Evolutionary conservation across 371 early-diverging fungal species (phyloP).

Genomic region (Enteropsectra breve): DNA sequence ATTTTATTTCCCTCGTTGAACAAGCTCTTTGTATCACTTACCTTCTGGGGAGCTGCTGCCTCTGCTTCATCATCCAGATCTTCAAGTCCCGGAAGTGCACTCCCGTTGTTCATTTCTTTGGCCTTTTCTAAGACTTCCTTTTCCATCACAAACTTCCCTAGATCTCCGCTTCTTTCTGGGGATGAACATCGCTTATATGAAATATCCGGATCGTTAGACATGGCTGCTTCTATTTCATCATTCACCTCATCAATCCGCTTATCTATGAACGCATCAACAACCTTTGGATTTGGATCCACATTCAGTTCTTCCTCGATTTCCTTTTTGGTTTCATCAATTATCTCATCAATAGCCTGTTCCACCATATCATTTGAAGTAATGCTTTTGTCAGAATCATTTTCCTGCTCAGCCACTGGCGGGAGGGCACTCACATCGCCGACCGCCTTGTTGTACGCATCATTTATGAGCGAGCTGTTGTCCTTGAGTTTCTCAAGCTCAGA

Average conservation of each 20-base stretch:
- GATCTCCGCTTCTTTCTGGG: background rate
- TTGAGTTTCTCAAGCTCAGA: background rate
- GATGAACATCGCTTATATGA: background rate
- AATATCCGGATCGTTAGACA: background rate
- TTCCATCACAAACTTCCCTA: conserved; percentile 5
- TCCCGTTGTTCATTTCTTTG: background rate
- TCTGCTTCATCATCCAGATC: conserved; percentile 1
- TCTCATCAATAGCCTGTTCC: background rate
- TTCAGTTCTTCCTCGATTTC: background rate
- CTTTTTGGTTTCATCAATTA: conserved; percentile 2
- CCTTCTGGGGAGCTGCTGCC: background rate
- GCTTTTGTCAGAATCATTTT: background rate
- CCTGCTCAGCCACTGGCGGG: background rate
- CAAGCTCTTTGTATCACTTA: too few species aligned
- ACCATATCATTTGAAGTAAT: background rate
- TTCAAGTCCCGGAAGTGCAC: background rate
- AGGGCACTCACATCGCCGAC: background rate
- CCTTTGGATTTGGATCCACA: background rate
- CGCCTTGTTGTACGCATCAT: background rate
- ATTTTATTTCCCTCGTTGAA: too few species aligned
- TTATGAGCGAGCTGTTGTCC: background rate
- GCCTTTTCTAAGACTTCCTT: conserved; percentile 1
- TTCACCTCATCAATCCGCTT: background rate
- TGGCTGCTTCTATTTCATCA: background rate
- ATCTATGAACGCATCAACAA: background rate